Percentiles rank a stretch among this genome's conserved stretches.
Conservation (phyloP, 1,284 basidiomycete species). For the Athelia sp. region DNA sequence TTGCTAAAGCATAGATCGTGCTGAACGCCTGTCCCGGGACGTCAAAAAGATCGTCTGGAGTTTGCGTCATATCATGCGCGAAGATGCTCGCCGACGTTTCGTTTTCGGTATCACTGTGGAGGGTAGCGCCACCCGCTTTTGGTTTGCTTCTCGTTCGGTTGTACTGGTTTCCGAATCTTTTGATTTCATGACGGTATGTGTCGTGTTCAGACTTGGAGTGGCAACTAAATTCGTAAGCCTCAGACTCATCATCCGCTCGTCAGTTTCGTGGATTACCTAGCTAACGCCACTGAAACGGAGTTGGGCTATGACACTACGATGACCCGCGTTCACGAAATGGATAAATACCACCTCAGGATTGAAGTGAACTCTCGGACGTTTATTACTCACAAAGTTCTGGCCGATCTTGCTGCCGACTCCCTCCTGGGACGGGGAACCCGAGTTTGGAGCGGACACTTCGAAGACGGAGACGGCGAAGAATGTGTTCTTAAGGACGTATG, state of each 20-base stretch:
- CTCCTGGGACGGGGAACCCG: background rate
- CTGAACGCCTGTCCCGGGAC: slow-evolving; percentile 44
- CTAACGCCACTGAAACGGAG: background rate
- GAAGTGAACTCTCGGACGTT: background rate
- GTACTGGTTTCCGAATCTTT: slow-evolving; percentile 7
- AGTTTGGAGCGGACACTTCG: background rate
- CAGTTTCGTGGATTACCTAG: background rate
- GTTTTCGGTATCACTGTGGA: slow-evolving; percentile 13
- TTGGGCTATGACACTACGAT: background rate
- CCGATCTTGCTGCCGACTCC: background rate
- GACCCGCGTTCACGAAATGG: background rate
- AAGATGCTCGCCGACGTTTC: slow-evolving; percentile 10
- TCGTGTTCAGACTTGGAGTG: background rate
- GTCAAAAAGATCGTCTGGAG: slow-evolving; percentile 9
- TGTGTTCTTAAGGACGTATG: background rate
- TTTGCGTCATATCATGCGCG: slow-evolving; percentile 9
- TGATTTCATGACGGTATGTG: slow-evolving; percentile 6
- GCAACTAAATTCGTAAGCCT: background rate
- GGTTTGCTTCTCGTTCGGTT: slow-evolving; percentile 12
- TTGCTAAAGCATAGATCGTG: too few relatives aligned
- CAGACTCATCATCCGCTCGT: background rate
- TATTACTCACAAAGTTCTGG: background rate
- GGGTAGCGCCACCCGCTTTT: slow-evolving; percentile 5
- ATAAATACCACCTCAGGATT: background rate
- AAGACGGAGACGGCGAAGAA: background rate